Evolutionary conservation across 768 basidiomycete genomes (phyloP).

Genomic region (Macrocybe gigantea): DNA sequence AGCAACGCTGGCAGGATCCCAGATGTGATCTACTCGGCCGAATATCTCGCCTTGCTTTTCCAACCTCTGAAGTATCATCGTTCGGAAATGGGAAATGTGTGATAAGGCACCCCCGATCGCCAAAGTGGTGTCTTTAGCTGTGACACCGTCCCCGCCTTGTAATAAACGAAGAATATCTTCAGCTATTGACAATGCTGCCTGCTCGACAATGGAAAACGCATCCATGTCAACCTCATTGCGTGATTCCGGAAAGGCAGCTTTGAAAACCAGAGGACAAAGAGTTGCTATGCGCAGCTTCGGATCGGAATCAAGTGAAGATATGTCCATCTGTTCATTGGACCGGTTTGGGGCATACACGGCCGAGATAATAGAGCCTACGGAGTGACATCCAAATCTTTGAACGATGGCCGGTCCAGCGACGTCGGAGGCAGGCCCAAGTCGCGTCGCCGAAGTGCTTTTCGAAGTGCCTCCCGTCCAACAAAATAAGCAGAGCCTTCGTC

Average conservation of each 20-base stretch:
- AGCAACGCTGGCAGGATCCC: constrained; percentile 13
- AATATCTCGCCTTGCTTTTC: constrained; percentile 8
- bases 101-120: constrained; percentile 18
- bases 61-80: constrained; percentile 9
- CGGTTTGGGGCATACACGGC: constrained; percentile 15
- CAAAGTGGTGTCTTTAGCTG: constrained; percentile 9
- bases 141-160: neutral
- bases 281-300: constrained; percentile 20
- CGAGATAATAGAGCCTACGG: constrained; percentile 14
- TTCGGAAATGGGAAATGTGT: constrained; percentile 12
- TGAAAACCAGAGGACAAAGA: constrained; percentile 14
- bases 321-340: constrained; percentile 5
- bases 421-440: constrained; percentile 14
- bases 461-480: constrained; percentile 18
- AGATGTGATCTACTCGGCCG: constrained; percentile 12
- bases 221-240: constrained; percentile 8
- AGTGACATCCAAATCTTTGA: constrained; percentile 14
- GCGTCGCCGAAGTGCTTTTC: constrained; percentile 10
- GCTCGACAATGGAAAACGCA: constrained; percentile 14
- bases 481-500: constrained; percentile 20
- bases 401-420: constrained; percentile 11
- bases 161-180: constrained; percentile 6
- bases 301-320: constrained; percentile 8
- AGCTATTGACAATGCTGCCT: constrained; percentile 10
- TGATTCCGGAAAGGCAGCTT: constrained; percentile 12